These are phyloP conservation scores for Hypoxylon lienhwacheense DNA, from an alignment of 495 filamentous ascomycete genomes.

Conservation along the genomic window DNA sequence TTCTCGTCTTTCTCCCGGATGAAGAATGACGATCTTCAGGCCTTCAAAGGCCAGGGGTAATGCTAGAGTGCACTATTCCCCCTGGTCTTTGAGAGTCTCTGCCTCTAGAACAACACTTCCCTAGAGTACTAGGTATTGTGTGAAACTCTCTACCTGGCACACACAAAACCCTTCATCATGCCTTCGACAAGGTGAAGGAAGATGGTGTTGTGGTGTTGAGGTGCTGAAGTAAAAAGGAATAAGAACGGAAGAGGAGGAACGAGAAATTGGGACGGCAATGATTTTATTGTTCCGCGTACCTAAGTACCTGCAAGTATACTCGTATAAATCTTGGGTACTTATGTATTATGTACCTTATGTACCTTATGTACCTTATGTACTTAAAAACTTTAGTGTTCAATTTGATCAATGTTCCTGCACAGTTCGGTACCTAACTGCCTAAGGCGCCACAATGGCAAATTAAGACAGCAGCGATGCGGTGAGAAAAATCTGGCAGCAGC, in stretches of 20 bases:
- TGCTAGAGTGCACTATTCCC: slow-evolving; percentile 24
- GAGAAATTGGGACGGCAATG: slow-evolving; percentile 6
- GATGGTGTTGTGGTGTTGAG: slow-evolving; percentile 23
- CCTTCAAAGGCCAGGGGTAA: slow-evolving; percentile 27
- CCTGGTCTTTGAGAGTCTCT: slow-evolving; percentile 26
- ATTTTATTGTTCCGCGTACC: slow-evolving; percentile 10
- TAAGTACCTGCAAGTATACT: too few relatives aligned
- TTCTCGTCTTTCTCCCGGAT: slow-evolving; percentile 3
- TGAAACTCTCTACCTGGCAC: slow-evolving; percentile 22
- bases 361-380: too few relatives aligned
- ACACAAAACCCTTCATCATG: slow-evolving; percentile 24
- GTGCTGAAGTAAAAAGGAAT: slow-evolving; percentile 5
- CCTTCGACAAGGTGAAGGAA: slow-evolving; percentile 19
- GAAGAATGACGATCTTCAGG: slow-evolving; percentile 19
- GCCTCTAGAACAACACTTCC: slow-evolving; percentile 24
- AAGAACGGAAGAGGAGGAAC: slow-evolving; percentile 4
- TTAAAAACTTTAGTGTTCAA: too few relatives aligned
- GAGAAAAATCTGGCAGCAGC: slow-evolving; percentile 33
- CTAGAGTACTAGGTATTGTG: slow-evolving; percentile 21
- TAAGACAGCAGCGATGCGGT: slow-evolving; percentile 26
- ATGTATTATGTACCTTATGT: too few relatives aligned
- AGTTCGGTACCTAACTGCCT: too few relatives aligned
- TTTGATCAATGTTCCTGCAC: too few relatives aligned
- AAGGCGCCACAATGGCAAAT: slow-evolving; percentile 22
- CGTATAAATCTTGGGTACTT: too few relatives aligned